phyloP scores from a whole-genome alignment of 169 alveolate species.

The Cyclospora cayetanensis region DNA sequence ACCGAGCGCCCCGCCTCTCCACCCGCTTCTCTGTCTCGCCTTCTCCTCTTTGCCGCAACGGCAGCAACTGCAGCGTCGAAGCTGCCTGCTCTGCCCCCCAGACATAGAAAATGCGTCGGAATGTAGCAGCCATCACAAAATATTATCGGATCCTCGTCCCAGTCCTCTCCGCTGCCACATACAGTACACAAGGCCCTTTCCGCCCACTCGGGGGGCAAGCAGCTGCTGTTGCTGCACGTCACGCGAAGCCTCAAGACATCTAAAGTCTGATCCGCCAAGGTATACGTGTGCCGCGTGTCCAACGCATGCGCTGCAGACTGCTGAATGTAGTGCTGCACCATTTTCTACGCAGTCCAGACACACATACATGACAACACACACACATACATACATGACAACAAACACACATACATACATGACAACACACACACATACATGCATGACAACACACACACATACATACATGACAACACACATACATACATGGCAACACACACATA shows the following conservation, averaged over 20 bases:
- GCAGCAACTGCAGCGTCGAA: constrained; percentile 16
- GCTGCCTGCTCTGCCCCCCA: constrained; percentile 38
- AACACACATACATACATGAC: too few relatives aligned
- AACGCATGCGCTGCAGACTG: not conserved
- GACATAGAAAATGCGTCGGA: constrained; percentile 21
- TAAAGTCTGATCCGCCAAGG: constrained; percentile 27
- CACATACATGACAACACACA: not conserved
- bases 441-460: too few relatives aligned
- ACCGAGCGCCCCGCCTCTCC: not conserved
- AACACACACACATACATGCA: too few relatives aligned
- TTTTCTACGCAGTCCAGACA: not conserved
- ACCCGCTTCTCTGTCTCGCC: not conserved
- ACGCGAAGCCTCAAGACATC: constrained; percentile 33
- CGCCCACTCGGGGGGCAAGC: constrained; percentile 42
- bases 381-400: too few relatives aligned
- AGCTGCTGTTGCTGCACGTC: constrained; percentile 30
- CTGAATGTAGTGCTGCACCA: constrained; percentile 18
- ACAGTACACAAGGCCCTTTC: constrained; percentile 41
- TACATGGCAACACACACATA: too few relatives aligned
- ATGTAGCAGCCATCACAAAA: constrained; percentile 53
- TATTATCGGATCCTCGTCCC: constrained; percentile 53
- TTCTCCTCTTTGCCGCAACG: not conserved
- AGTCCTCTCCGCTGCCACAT: constrained; percentile 58
- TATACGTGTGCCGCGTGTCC: constrained; percentile 44
- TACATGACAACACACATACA: too few relatives aligned